Evolutionary conservation across 208 protist genomes (phyloP), one percentile per base, ranked within the genome.

Genomic region (Spironucleus salmonicida): DNA sequence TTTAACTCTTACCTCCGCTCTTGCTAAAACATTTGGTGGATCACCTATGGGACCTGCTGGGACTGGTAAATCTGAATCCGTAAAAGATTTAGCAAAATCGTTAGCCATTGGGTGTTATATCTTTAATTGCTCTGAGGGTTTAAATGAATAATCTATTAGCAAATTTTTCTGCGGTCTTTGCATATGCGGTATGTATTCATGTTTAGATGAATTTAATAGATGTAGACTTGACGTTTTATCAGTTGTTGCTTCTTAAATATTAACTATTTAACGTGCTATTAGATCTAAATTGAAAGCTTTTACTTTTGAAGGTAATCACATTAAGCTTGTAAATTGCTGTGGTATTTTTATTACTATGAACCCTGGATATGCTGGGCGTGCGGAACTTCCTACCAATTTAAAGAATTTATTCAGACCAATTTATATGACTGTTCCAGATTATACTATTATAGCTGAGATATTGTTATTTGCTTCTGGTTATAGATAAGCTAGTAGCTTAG

Each of bases 191-290:
- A 32, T 71, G 29, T 98, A 93, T 93, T 92, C 93, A 67, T 98
- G 95, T 86, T 98, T 98, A 84, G 95, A 98, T 84, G 95, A 98
- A 86, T 98, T 98, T 84, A 98, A 98, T 82, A 88, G 95, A 53
- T 96, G 97, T 79, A 92, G 97, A 75, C 83, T 94, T 29, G 92
- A 93, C 19, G 94, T 98, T 64, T 88, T 98, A n/a, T 97, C 93
- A 0, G 94, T 97, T 62, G 90, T 97, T 74, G 96, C 94, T 23
- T 89, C 93, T 81, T 93, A 98, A 85, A 87, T 98, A 68, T 88
- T 92, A 74, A 90, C 87, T 27, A 97, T 98, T 78, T 92, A 97
- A 81, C 84, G 86, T 13, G 94, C 93, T 1, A 85, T 97, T 49
- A 86, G 87, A 30, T 80, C 82, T 58, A 82, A 82, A 4, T 80